A percentile compares a stretch with the other conserved stretches of the same genome.
Conservation (phyloP, 306 rosid species). For the Amphicarpaea edgeworthii region DNA sequence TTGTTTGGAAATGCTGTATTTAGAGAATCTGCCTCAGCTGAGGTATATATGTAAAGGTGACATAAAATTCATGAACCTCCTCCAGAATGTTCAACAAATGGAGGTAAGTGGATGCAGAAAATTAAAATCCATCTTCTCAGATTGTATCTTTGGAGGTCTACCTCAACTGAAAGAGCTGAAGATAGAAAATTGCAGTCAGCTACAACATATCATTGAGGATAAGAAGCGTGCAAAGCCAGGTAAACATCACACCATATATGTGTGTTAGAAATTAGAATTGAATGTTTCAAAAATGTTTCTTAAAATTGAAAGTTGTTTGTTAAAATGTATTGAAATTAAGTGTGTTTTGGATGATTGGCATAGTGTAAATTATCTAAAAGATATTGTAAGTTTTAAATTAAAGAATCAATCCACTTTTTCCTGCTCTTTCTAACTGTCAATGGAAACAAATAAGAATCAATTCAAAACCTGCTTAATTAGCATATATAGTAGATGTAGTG, state of each 20-base stretch:
- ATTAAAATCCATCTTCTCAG: constrained; percentile 11
- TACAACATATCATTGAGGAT: not conserved
- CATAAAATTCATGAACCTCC: not conserved
- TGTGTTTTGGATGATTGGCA: not conserved
- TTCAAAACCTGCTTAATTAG: not conserved
- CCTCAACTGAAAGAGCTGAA: constrained; percentile 4
- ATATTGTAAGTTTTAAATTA: not conserved
- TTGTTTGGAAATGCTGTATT: not conserved
- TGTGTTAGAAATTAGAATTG: not conserved
- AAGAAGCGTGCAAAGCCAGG: not conserved
- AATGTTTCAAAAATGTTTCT: not conserved
- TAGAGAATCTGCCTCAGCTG: constrained; percentile 1
- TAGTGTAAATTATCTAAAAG: not conserved
- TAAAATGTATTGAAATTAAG: not conserved
- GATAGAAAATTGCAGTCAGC: not conserved
- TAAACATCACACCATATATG: not conserved
- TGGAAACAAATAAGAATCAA: not conserved
- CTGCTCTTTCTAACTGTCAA: not conserved
- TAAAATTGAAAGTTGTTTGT: not conserved
- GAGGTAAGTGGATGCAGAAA: not conserved
- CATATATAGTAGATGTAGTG: not conserved
- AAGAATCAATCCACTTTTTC: not conserved
- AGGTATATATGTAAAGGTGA: constrained; percentile 3
- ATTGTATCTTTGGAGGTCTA: not conserved
- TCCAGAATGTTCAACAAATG: not conserved